Evolutionary conservation across 108 stramenopile species (phyloP), one percentile per base, ranked within the genome.

Genomic region (Skeletonema marinoi): DNA sequence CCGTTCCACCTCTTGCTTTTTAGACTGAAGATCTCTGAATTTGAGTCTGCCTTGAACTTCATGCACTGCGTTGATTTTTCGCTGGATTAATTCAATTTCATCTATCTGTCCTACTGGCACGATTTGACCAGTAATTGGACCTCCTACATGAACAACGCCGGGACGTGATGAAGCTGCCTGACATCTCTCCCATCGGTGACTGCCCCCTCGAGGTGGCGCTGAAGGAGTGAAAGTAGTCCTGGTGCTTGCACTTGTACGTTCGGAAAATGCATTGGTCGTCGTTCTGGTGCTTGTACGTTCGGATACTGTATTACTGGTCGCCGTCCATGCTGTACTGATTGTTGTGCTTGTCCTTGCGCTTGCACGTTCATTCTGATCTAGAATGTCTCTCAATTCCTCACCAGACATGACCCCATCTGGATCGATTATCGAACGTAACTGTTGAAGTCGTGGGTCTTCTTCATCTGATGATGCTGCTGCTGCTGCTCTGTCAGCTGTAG

Each of bases 61-160:
- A 36, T 62, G 62, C 17, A 74, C 63, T 25, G 72, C 72, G 3
- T 74, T 61, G 16, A 80, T 73, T 64, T 63, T 31, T 12, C 38
- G 60, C 32, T 50, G 11, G 6, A 69, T 60, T 19, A 80, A 61
- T 13, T 62, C 63, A 30, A 36, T 32, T 19, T 60, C 66, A 50
- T 73, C 66, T 1, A 65, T 31, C 0, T 38, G 10, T 0, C 71
- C 71, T n/a, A 72, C 30, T 41, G 67, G 29, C 42, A 32, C 60
- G 1, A 30, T 8, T 14, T 31, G 51, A 31, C 61, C 70, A 50
- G 38, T 31, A 58, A 25, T 70, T 46, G 21, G 11, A n/a, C 42
- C 35, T 0, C 35, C 17, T 21, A 59, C 13, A n/a, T 41, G 10
- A 4, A 41, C 62, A 16, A 70, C 25, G 41, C 60, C n/a, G 46